Evolutionary conservation across 345 rosid genomes (phyloP).

Genomic region (Brassica nigra): DNA sequence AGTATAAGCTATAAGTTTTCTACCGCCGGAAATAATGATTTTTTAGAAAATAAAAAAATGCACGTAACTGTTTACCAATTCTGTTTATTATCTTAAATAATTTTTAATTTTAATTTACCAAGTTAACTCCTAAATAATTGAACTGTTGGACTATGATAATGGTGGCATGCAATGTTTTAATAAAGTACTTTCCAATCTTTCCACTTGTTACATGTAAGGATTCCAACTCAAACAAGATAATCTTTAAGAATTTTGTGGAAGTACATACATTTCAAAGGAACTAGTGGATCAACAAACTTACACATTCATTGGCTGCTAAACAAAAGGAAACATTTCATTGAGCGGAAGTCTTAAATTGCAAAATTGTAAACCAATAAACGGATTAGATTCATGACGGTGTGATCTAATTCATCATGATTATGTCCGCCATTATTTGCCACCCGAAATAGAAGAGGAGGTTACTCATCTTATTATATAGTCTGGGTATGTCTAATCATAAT

Average conservation of each 20-base stretch:
- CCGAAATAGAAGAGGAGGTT: constrained; percentile 1
- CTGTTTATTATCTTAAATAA: no score
- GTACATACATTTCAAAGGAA: not conserved
- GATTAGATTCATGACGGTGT: constrained; percentile 7
- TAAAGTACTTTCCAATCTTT: not conserved
- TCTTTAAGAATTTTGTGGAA: constrained; percentile 10
- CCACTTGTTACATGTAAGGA: not conserved
- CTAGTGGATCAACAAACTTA: constrained; percentile 18
- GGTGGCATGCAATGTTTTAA: constrained; percentile 11
- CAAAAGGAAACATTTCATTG: not conserved
- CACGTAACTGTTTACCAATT: no score
- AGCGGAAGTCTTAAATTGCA: not conserved
- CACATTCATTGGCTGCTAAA: not conserved
- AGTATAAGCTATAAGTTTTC: no score
- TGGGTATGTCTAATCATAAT: constrained; percentile 6
- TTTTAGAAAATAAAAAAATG: no score
- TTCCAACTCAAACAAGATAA: constrained; percentile 8
- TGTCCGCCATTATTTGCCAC: not conserved
- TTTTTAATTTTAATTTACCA: not conserved
- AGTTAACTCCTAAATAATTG: not conserved
- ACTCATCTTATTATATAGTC: not conserved
- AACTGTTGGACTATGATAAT: not conserved
- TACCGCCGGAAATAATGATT: no score
- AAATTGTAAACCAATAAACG: constrained; percentile 14
- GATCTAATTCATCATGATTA: constrained; percentile 16